These are phyloP conservation scores for Fusarium piperis DNA, from an alignment of 2,329 filamentous ascomycete genomes.

Conservation along the genomic window DNA sequence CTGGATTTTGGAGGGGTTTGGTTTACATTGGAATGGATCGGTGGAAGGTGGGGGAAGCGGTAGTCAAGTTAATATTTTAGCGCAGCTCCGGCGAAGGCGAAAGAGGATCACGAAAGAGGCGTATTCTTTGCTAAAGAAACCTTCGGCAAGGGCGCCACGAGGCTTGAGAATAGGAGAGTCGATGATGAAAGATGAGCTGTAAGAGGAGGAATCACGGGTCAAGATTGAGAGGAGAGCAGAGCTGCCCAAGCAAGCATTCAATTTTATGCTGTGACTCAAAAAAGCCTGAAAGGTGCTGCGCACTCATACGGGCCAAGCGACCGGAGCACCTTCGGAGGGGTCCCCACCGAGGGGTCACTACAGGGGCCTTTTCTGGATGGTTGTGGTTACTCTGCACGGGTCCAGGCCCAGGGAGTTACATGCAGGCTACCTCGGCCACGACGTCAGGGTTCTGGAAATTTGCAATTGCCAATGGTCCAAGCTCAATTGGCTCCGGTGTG, in stretches of 20 bases:
- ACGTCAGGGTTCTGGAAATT: constrained; percentile 41
- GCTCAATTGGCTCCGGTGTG: constrained; percentile 40
- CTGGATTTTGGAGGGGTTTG: constrained; percentile 28
- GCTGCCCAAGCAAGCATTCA: constrained; percentile 6
- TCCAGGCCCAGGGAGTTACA: constrained; percentile 14
- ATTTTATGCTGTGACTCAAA: constrained; percentile 35
- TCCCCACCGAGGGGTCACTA: constrained; percentile 42
- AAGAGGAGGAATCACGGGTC: constrained; percentile 8
- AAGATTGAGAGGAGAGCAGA: background rate
- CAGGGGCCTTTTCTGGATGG: background rate
- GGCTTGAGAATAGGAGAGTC: constrained; percentile 5
- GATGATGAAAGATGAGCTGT: constrained; percentile 12
- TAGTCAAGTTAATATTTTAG: constrained; percentile 17
- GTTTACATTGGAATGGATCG: constrained; percentile 17
- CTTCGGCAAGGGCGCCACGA: constrained; percentile 26
- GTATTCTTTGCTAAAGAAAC: constrained; percentile 13
- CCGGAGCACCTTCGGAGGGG: constrained; percentile 45
- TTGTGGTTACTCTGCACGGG: constrained; percentile 15
- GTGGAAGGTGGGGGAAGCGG: constrained; percentile 9
- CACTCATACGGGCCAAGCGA: constrained; percentile 11
- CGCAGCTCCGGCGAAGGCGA: constrained; percentile 18
- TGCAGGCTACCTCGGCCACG: constrained; percentile 24
- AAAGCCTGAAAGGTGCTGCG: constrained; percentile 11
- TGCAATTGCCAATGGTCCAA: constrained; percentile 42
- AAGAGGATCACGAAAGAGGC: constrained; percentile 14